A percentile compares a stretch with the other conserved stretches of the same genome.
Conservation (phyloP, 2,329 filamentous ascomycete species). For the Chalaropsis thielavioides region DNA sequence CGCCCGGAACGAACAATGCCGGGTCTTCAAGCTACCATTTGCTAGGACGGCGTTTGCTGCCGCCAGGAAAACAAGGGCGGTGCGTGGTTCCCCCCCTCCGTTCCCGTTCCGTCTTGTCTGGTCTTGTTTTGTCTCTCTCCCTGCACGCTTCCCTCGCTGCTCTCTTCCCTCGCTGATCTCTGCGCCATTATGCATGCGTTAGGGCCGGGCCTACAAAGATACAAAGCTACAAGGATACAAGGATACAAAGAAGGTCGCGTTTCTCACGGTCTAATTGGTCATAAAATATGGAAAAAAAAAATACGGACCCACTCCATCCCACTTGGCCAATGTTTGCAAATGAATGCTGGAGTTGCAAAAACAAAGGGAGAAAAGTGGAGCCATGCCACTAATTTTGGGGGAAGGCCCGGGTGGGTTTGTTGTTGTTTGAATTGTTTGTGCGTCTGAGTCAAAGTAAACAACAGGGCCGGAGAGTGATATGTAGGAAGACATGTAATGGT, state of each 20-base stretch:
- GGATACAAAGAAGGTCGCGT: not conserved
- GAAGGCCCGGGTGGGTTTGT: not conserved
- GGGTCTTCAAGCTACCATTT: too few relatives aligned
- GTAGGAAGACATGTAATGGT: not conserved
- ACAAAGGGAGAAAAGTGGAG: constrained; percentile 3
- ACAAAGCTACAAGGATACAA: too few relatives aligned
- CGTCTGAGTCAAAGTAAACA: constrained; percentile 5
- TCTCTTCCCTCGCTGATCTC: too few relatives aligned
- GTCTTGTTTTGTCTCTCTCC: too few relatives aligned
- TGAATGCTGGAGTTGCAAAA: not conserved
- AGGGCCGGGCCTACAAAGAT: too few relatives aligned
- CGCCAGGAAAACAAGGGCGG: too few relatives aligned
- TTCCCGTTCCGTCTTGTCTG: too few relatives aligned
- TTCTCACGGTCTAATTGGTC: not conserved
- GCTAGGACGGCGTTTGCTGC: too few relatives aligned
- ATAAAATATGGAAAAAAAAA: not conserved
- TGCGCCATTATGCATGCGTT: not conserved
- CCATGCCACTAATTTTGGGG: not conserved
- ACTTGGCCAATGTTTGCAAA: not conserved
- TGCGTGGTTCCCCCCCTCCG: too few relatives aligned
- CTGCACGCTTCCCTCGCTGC: too few relatives aligned
- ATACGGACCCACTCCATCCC: too few relatives aligned
- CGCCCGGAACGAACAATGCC: too few relatives aligned
- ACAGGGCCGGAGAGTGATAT: not conserved
- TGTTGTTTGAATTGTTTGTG: not conserved